Base-by-base conservation (phyloP, 345 rosid genomes). In the Stellera chamaejasme region DNA sequence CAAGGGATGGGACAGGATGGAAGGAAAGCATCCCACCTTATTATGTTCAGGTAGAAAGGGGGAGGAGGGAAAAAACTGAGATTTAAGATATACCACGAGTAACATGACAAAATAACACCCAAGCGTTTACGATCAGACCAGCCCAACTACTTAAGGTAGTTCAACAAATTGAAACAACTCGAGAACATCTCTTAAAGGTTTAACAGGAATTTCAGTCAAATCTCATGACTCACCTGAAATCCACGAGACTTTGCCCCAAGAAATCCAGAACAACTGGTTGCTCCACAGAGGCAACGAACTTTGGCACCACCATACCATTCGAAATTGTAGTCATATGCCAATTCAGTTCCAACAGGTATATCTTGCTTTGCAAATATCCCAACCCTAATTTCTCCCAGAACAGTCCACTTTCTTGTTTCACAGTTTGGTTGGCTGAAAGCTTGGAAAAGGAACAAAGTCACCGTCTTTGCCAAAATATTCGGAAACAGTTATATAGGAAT, bases 231-330 rank as follows among this genome's bases (percentile, higher is more conserved):
- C 74, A 78, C 98, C 98, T 82, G 97, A 75, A 93, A 89, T 71
- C 99, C 94, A 64, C 94, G 97, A 62, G 97, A 93, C 76, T 89
- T 93, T 23, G 99, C 99, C 72, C 97, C 97, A 59, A 93, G 90
- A 73, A 89, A 93, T 39, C 91, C 99, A 69, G 96, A 87, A 68
- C 99, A 93, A 50, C 68, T 69, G 59, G 68, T 63, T 48, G 97
- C 91, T 69, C 99, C 91, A 75, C 99, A 93, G 13, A 79, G 89
- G 75, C 97, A 93, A 27, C 97, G 99, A 54, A 93, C 94, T 73
- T 93, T 93, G 53, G 89, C 75, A 53, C 99, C 99, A 48, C 99
- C 99, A 50, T 79, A 93, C 99, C 97, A 93, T 69, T 89, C 96
- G 65, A 93, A 93, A 53, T 93, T 89, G 57, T 93, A 89, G 69